Evolutionary conservation across 345 rosid species (phyloP), one percentile per base, ranked within the genome.

Genomic region (Cardiospermum halicacabum): DNA sequence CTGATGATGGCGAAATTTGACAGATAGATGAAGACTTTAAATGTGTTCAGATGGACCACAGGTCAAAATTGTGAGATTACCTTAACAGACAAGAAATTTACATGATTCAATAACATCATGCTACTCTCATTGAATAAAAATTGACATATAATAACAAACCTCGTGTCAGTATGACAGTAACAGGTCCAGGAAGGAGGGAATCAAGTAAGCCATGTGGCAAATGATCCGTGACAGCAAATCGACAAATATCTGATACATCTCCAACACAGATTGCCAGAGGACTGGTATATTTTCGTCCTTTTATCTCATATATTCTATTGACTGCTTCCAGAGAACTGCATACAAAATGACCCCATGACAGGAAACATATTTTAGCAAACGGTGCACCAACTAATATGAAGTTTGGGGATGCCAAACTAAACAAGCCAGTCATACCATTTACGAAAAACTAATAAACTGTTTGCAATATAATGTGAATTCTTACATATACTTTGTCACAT

Each of bases 221-320:
- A 81, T 88, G 95, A 56, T 84, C 88, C 18, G 80, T 82, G 10
- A 66, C 77, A 57, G 92, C 91, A 66, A 85, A 84, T 54, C 83
- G 83, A 61, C 78, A 65, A 30, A 91, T 84, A 65, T 87, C 95
- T 31, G 79, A 81, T n/a, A 85, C 96, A 82, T 94, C 92, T 1
- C 91, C 99, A 47, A 88, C 88, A 51, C 92, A 87, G 54, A 91
- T 85, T 3, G 95, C 94, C 53, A 93, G 85, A 68, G 97, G 98
- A 34, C 89, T 90, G 32, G 96, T 90, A 61, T 83, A 80, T 60
- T 77, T 81, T 11, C 92, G 94, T 22, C 97, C 97, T 78, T 93
- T 93, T 74, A 93, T 90, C 85, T 88, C 81, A 12, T 94, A 94
- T 66, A 94, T 88, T 68, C 87, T 78, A 64, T 75, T 78, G 60